Percentiles rank a stretch among this genome's conserved stretches.
Conservation (phyloP, 305 asterid genomes). For the Caryopteris hybrid region DNA sequence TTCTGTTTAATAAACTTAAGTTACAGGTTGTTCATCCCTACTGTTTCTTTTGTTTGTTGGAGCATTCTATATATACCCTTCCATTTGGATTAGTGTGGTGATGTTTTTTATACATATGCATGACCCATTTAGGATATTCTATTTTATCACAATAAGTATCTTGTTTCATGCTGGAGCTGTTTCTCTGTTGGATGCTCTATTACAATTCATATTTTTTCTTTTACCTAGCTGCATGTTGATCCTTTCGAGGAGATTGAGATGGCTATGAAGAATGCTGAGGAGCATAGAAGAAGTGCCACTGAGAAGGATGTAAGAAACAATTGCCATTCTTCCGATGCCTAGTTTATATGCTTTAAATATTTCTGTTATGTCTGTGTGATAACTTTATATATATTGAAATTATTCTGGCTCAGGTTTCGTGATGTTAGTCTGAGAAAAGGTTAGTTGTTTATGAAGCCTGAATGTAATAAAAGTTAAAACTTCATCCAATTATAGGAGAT, state of each 20-base stretch:
- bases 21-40: slow-evolving; percentile 3
- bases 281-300: slow-evolving; percentile 92
- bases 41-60: not conserved
- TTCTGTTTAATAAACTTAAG: slow-evolving; percentile 2
- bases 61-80: not conserved
- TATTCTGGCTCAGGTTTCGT: no score
- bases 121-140: not conserved
- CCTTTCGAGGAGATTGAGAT: slow-evolving; percentile 92
- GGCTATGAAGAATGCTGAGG: slow-evolving; percentile 78
- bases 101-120: not conserved
- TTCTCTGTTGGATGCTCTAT: not conserved
- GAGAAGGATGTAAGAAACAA: slow-evolving; percentile 79
- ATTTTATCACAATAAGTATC: not conserved
- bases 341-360: slow-evolving; percentile 21
- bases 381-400: no score
- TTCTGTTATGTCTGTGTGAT: not conserved
- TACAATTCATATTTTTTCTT: not conserved
- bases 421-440: no score
- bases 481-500: no score
- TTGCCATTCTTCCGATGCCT: slow-evolving; percentile 18
- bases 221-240: slow-evolving; percentile 70
- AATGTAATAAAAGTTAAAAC: no score
- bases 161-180: slow-evolving; percentile 11
- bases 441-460: no score
- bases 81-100: slow-evolving; percentile 12